Base-by-base conservation (phyloP, 306 rosid species). In the Citrullus colocynthis region DNA sequence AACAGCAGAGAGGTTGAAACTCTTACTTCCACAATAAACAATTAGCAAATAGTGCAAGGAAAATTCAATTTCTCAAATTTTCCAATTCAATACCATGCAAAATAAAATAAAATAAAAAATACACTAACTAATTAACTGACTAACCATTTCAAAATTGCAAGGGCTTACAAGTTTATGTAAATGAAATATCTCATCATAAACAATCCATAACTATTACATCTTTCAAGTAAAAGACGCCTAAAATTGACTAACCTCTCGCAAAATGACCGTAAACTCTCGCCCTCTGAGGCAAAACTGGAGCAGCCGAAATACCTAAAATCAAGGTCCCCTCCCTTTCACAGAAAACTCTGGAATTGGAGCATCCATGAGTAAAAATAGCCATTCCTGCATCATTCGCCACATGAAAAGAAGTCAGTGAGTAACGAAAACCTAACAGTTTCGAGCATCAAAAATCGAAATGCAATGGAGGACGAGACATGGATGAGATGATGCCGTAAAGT, bases 171-270 rank as follows among this genome's bases (percentile, higher is more conserved):
- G 12, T 34, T 28, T 6, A 34, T 63, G 14, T 6, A 61, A 63
- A 63, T 63, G 6, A 8, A 13, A 34, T 37, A 34, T 63, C 3
- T 42, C 78, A 76, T 72, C 28, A 37, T n/a, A 64, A 57, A 44
- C 55, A 79, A 11, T 72, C 41, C 32, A 13, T 54, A 13, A 12
- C 56, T n/a, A 42, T 69, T 69, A 69, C 56, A n/a, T 18, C 15
- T 39, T 69, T 17, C 57, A n/a, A 69, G 6, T 74, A 74, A 71
- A 69, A 24, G 55, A 16, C 48, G 20, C 18, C n/a, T 72, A 76
- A 48, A 12, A 74, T 71, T 48, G 60, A 84, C 86, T 76, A 59
- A 92, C 97, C 97, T 86, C 82, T 78, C 36, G 49, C 81, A 52
- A 76, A 86, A 81, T 84, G 76, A 70, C 59, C 78, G 78, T 55